Evolutionary conservation across 2,329 filamentous ascomycete species (phyloP).

Genomic region (Ophiostoma australiae): DNA sequence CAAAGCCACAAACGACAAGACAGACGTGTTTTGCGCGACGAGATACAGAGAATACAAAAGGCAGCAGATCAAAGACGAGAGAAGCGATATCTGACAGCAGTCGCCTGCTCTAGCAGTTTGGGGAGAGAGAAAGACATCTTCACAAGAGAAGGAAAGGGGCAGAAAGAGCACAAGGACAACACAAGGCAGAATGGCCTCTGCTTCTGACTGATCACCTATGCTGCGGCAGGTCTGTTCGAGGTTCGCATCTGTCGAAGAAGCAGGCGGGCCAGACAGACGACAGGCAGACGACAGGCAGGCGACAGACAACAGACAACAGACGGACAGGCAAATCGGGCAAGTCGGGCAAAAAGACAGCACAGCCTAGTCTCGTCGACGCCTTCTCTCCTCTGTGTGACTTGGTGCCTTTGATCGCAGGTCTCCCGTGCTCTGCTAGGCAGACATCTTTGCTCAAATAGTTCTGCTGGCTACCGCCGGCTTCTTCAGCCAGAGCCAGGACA

Average conservation of each 20-base stretch:
- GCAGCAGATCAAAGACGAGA: neutral
- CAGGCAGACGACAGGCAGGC: neutral
- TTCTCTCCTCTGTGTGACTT: neutral
- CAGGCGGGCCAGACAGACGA: neutral
- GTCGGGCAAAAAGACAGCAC: too few species aligned
- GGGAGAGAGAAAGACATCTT: too few species aligned
- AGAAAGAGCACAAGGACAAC: neutral
- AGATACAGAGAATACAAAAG: constrained; percentile 1
- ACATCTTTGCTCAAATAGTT: too few species aligned
- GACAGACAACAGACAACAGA: neutral
- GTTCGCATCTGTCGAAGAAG: neutral
- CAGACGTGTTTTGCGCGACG: neutral
- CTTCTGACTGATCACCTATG: neutral
- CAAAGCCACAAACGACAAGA: too few species aligned
- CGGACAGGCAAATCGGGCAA: too few species aligned
- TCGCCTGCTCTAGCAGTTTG: too few species aligned
- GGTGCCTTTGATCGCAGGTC: too few species aligned
- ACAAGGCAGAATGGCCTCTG: neutral
- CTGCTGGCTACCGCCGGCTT: too few species aligned
- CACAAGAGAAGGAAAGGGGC: neutral
- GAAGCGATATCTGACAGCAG: neutral
- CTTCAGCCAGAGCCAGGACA: too few species aligned
- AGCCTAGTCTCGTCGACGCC: neutral
- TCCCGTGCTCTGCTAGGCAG: too few species aligned
- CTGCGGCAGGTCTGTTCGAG: neutral